These are phyloP conservation scores for Penicillium tannophilum DNA, from an alignment of 495 filamentous ascomycete genomes.

Conservation along the genomic window DNA sequence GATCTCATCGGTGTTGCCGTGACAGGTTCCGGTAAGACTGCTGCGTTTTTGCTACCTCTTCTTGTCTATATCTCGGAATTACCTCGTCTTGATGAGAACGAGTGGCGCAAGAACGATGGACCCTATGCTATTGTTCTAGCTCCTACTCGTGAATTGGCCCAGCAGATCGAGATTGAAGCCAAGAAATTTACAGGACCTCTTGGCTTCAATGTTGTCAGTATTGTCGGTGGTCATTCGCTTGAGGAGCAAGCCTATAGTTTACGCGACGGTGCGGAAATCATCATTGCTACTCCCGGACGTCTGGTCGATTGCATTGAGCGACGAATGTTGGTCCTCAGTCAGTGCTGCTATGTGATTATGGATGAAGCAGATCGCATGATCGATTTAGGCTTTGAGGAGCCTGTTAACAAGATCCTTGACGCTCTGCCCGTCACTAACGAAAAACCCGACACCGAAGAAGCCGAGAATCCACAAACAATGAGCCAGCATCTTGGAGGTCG, in stretches of 20 bases:
- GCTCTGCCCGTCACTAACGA: slow-evolving; percentile 94
- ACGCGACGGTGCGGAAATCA: slow-evolving; percentile 96
- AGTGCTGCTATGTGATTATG: slow-evolving; percentile 98
- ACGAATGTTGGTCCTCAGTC: slow-evolving; percentile 84
- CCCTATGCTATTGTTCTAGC: slow-evolving; percentile 96
- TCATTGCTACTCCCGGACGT: slow-evolving; percentile 97
- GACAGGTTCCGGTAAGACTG: slow-evolving; percentile 98
- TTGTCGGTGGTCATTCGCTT: slow-evolving; percentile 93
- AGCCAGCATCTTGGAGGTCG: slow-evolving; percentile 77
- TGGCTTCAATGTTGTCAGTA: slow-evolving; percentile 93
- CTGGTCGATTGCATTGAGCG: slow-evolving; percentile 96
- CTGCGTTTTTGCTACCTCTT: slow-evolving; percentile 89
- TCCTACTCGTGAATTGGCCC: slow-evolving; percentile 96
- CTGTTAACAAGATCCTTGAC: slow-evolving; percentile 96
- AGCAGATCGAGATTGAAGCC: slow-evolving; percentile 96
- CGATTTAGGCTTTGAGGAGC: slow-evolving; percentile 96
- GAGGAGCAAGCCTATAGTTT: slow-evolving; percentile 94
- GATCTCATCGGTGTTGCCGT: slow-evolving; percentile 98
- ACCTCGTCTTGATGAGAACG: slow-evolving; percentile 79
- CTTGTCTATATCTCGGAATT: slow-evolving; percentile 96
- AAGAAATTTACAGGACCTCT: slow-evolving; percentile 90
- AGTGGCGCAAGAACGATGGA: slow-evolving; percentile 82
- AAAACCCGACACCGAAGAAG: slow-evolving; percentile 94
- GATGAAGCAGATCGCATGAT: slow-evolving; percentile 99
- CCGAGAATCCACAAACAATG: slow-evolving; percentile 86